Evolutionary conservation across 75 land plant species (phyloP).

Genomic region (Sequoiadendron giganteum): DNA sequence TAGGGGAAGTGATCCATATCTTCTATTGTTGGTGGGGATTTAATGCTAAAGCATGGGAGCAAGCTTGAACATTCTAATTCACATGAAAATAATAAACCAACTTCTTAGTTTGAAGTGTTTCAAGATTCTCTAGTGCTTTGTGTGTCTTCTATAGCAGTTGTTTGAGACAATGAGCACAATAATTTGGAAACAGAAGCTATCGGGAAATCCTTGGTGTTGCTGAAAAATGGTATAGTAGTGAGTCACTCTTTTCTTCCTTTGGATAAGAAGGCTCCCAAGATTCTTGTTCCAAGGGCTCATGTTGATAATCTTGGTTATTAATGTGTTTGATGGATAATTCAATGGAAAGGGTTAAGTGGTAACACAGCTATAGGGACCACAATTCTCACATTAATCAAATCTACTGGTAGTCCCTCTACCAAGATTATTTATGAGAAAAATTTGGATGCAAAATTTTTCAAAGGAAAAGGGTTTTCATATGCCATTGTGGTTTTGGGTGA

Average conservation of each 20-base stretch:
- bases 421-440: slow-evolving; percentile 32
- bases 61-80: too few species aligned
- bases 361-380: slow-evolving; percentile 27
- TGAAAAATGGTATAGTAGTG: slow-evolving; percentile 44
- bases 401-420: slow-evolving; percentile 30
- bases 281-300: slow-evolving; percentile 52
- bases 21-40: too few species aligned
- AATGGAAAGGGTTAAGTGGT: slow-evolving; percentile 5
- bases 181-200: slow-evolving; percentile 48
- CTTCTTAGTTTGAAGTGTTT: too few species aligned
- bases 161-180: too few species aligned
- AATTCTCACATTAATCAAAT: slow-evolving; percentile 30
- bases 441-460: too few species aligned
- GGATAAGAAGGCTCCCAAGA: slow-evolving; percentile 36
- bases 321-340: too few species aligned
- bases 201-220: slow-evolving; percentile 48
- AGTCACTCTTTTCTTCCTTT: slow-evolving; percentile 40
- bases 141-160: too few species aligned
- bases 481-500: slow-evolving; percentile 40
- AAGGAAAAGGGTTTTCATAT: too few species aligned
- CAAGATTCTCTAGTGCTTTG: too few species aligned
- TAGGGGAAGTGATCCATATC: too few species aligned
- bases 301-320: slow-evolving; percentile 14
- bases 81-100: too few species aligned
- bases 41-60: too few species aligned